Evolutionary conservation across 2,329 filamentous ascomycete species (phyloP), one percentile per base, ranked within the genome.

Genomic region (Botrytis fabae): DNA sequence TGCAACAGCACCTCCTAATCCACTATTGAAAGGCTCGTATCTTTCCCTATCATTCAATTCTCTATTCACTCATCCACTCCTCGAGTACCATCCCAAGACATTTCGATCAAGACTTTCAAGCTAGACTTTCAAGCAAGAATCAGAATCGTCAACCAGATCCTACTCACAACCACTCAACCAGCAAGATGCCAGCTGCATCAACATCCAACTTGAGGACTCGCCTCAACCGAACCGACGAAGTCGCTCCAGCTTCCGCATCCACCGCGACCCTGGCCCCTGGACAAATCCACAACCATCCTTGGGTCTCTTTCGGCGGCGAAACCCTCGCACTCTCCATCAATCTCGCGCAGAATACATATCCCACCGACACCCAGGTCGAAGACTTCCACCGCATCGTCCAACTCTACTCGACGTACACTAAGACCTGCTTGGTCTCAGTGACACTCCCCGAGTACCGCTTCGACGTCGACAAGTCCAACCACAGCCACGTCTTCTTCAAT

Each of bases 121-220:
- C 35, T 22, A n/a, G 32, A 42, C 35, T 68, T 57, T 42, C 38
- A 69, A 54, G 40, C 48, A 51, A 51, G 32, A 66, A 51, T n/a
- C 12, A 57, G 65, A 44, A 69, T 69, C n/a, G 35, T 69, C 48
- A 18, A 38, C 28, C 65, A 44, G 48, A 57, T 42, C 44, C 35
- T 16, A 66, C 48, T 16, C 38, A 18, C 25, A 69, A 57, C 35
- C 35, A 57, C 38, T 22, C 35, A 25, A 6, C 48, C 32, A 25
- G 28, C 48, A 69, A 35, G 40, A 69, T 69, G 65, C 9, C 38
- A 9, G 35, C 60, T 35, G 22, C 16, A 18, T 25, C 46, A 54
- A n/a, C 4, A 6, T 4, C 54, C 3, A 48, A 38, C 38, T 38
- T 38, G 38, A 38, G 28, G 16, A 12, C 12, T 8, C 60, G 20